Percentiles rank a stretch among this genome's conserved stretches.
Conservation (phyloP, 2,329 filamentous ascomycete species). For the Trichoderma endophyticum region DNA sequence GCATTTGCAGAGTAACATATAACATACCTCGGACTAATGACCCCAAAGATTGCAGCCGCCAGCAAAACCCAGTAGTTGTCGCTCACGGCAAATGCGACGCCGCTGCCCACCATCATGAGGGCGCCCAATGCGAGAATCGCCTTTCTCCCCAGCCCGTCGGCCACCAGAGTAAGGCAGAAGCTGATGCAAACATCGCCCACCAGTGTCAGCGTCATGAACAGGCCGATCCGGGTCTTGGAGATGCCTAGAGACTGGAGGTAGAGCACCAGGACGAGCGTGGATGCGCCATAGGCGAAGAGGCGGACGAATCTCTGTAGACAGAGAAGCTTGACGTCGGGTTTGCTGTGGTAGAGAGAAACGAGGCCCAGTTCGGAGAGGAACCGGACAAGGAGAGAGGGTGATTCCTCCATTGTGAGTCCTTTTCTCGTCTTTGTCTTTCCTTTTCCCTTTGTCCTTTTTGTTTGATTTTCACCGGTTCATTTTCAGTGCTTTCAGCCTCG, state of each 20-base stretch:
- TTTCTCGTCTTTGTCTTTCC: background rate
- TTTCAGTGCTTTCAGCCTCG: too few species aligned
- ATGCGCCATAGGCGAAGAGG: slow-evolving; percentile 60
- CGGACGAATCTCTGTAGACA: slow-evolving; percentile 58
- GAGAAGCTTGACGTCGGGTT: slow-evolving; percentile 53
- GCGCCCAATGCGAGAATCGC: slow-evolving; percentile 54
- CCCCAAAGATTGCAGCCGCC: slow-evolving; percentile 55
- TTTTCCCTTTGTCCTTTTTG: background rate
- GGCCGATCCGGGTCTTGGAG: slow-evolving; percentile 51
- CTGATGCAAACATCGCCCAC: slow-evolving; percentile 58
- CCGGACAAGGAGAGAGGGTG: background rate
- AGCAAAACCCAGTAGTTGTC: slow-evolving; percentile 58
- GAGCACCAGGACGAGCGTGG: slow-evolving; percentile 55
- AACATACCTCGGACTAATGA: slow-evolving; percentile 50
- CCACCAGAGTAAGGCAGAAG: slow-evolving; percentile 55
- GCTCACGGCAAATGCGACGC: slow-evolving; percentile 51
- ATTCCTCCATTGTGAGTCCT: background rate
- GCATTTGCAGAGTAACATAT: background rate
- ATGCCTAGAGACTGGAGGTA: slow-evolving; percentile 51
- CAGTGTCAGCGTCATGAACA: slow-evolving; percentile 65
- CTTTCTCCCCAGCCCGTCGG: slow-evolving; percentile 55
- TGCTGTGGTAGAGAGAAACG: slow-evolving; percentile 24
- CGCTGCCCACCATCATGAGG: slow-evolving; percentile 53
- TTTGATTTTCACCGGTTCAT: background rate
- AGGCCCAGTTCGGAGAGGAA: slow-evolving; percentile 28